These are phyloP conservation scores for Lentinus tigrinus DNA, from an alignment of 768 basidiomycete species.

Conservation along the genomic window DNA sequence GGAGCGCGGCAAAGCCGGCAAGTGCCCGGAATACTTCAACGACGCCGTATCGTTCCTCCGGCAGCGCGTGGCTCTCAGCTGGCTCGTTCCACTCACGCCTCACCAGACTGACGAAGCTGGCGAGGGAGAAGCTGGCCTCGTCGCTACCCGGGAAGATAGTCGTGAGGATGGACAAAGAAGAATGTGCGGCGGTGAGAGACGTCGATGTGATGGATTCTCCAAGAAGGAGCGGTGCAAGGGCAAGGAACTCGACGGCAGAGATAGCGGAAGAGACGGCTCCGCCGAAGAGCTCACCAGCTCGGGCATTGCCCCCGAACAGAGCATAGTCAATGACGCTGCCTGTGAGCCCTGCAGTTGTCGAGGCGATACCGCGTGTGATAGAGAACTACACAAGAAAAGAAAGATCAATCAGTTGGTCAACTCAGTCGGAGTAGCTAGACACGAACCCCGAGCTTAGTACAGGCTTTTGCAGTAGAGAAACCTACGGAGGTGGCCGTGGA, in stretches of 20 bases:
- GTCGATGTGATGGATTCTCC: conserved; percentile 77
- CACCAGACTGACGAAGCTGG: conserved; percentile 78
- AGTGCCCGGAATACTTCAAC: conserved; percentile 68
- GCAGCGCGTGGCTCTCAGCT: conserved; percentile 48
- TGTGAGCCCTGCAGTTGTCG: conserved; percentile 56
- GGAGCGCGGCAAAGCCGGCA: conserved; percentile 77
- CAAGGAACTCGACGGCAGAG: conserved; percentile 66
- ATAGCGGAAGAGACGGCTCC: conserved; percentile 60
- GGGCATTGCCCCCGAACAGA: conserved; percentile 60
- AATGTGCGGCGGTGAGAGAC: conserved; percentile 69
- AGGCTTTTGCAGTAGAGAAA: conserved; percentile 64
- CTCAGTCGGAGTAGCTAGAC: neutral
- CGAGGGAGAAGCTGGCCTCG: conserved; percentile 80
- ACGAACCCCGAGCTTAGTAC: conserved; percentile 70
- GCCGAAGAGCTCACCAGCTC: conserved; percentile 57
- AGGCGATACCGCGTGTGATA: conserved; percentile 60
- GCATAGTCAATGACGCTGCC: conserved; percentile 62
- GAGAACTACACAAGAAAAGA: conserved; percentile 60
- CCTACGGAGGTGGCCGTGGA: conserved; percentile 61
- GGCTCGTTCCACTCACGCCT: conserved; percentile 71
- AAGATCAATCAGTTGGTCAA: conserved; percentile 5
- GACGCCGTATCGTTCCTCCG: conserved; percentile 60
- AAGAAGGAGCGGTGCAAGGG: conserved; percentile 71
- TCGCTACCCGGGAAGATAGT: conserved; percentile 72
- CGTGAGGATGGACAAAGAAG: conserved; percentile 72